These are phyloP conservation scores for Fusarium oligoseptatum DNA, from an alignment of 2,329 filamentous ascomycete genomes.

Conservation along the genomic window DNA sequence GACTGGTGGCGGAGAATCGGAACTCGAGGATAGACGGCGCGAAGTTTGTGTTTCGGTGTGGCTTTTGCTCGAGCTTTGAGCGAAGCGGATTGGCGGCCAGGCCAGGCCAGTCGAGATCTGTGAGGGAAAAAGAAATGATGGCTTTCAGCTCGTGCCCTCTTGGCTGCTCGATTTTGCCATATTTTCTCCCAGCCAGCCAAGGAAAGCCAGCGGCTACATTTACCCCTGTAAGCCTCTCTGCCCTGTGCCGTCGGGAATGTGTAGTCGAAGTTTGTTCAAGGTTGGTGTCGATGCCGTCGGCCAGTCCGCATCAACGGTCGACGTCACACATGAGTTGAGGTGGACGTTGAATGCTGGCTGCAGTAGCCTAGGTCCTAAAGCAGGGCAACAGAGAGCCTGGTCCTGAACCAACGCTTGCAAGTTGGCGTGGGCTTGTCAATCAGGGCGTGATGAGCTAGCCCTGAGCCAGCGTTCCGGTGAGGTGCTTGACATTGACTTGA, in stretches of 20 bases:
- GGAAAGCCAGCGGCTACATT: slow-evolving; percentile 1
- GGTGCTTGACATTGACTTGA: background rate
- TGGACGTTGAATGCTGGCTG: slow-evolving; percentile 1
- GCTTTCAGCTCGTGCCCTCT: slow-evolving; percentile 23
- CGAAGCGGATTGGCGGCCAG: slow-evolving; percentile 17
- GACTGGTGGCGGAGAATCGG: slow-evolving; percentile 12
- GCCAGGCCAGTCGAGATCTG: slow-evolving; percentile 18
- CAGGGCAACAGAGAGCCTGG: background rate
- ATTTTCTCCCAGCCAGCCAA: slow-evolving; percentile 1
- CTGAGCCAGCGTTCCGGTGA: slow-evolving; percentile 7
- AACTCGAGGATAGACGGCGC: slow-evolving; percentile 12
- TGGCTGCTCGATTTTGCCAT: slow-evolving; percentile 10
- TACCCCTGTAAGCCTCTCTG: slow-evolving; percentile 14
- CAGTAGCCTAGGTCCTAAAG: background rate
- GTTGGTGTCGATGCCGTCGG: slow-evolving; percentile 14
- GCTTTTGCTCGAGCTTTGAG: slow-evolving; percentile 23
- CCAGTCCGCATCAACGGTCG: slow-evolving; percentile 17
- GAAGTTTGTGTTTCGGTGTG: slow-evolving; percentile 26
- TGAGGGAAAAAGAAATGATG: slow-evolving; percentile 28
- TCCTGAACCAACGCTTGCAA: background rate
- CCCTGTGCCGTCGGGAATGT: slow-evolving; percentile 26
- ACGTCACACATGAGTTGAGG: slow-evolving; percentile 3
- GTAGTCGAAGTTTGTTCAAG: slow-evolving; percentile 23
- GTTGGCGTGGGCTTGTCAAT: slow-evolving; percentile 2
- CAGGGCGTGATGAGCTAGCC: background rate